A percentile compares a stretch with the other conserved stretches of the same genome.
Evolutionary conservation across 73 alveolate species (phyloP).

Genomic region (Paramecium caudatum): DNA sequence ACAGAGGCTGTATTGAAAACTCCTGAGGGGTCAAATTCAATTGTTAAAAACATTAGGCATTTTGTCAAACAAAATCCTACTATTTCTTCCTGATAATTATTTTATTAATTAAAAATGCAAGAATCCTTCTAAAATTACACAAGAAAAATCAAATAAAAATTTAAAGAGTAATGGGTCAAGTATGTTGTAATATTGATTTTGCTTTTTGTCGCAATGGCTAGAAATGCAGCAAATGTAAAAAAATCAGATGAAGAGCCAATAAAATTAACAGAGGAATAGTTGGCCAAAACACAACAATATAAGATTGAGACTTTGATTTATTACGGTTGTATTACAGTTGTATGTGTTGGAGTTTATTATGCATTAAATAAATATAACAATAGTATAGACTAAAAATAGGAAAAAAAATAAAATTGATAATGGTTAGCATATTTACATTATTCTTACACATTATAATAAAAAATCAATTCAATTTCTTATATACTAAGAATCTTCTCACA

Average conservation of each 20-base stretch:
- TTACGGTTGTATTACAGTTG: not conserved
- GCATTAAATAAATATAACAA: too few species aligned
- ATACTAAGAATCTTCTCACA: constrained; percentile 53
- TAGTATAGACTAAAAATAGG: too few species aligned
- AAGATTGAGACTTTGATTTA: not conserved
- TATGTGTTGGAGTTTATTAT: constrained; percentile 3
- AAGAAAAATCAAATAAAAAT: not conserved
- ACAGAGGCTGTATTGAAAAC: not conserved
- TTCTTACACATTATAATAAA: too few species aligned
- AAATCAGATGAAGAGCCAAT: not conserved
- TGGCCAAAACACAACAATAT: not conserved
- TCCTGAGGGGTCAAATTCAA: not conserved
- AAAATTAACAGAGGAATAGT: constrained; percentile 37
- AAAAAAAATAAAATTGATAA: too few species aligned
- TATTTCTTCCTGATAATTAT: not conserved
- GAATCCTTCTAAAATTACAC: too few species aligned
- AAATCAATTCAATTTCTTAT: constrained; percentile 49
- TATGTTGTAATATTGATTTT: not conserved
- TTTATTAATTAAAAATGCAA: not conserved
- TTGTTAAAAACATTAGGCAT: not conserved
- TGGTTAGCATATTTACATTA: too few species aligned
- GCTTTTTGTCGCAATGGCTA: not conserved
- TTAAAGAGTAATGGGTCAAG: not conserved
- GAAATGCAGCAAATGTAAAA: not conserved
- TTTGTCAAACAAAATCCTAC: not conserved